These are phyloP conservation scores for Colletotrichum horii DNA, from an alignment of 2,329 filamentous ascomycete genomes.

Conservation along the genomic window DNA sequence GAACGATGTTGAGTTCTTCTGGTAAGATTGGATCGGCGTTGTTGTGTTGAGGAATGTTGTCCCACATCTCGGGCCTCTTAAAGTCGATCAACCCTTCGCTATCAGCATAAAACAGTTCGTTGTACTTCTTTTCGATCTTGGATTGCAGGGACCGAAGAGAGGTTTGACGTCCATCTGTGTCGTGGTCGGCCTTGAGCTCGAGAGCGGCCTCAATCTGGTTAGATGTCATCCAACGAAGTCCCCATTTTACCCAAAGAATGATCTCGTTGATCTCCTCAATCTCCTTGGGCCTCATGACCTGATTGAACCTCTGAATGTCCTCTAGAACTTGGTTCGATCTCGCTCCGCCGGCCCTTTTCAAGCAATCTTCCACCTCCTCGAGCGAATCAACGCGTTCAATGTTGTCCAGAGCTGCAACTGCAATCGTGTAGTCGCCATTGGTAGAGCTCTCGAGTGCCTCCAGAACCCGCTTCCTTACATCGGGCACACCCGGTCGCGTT, in stretches of 20 bases:
- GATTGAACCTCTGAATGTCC: constrained; percentile 36
- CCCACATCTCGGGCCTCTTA: background rate
- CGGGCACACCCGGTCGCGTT: background rate
- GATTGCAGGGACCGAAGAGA: background rate
- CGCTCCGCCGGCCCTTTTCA: constrained; percentile 33
- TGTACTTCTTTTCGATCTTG: background rate
- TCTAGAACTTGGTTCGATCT: constrained; percentile 34
- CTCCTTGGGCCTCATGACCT: constrained; percentile 34
- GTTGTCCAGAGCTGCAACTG: constrained; percentile 24
- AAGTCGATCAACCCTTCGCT: background rate
- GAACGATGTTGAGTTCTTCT: background rate
- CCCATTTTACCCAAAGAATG: constrained; percentile 37
- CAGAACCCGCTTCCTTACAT: background rate
- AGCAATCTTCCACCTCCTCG: constrained; percentile 36
- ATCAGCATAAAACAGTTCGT: background rate
- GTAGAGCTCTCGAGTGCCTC: background rate
- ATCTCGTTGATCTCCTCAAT: constrained; percentile 43
- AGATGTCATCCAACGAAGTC: constrained; percentile 27
- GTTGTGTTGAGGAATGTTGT: background rate
- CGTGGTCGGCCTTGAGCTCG: background rate
- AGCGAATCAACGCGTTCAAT: constrained; percentile 37
- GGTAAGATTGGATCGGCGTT: background rate
- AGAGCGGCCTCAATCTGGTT: constrained; percentile 29
- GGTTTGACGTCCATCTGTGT: background rate
- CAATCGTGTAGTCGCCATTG: constrained; percentile 26